Evolutionary conservation across 1,284 basidiomycete genomes (phyloP).

Genomic region (Mycena sp.): DNA sequence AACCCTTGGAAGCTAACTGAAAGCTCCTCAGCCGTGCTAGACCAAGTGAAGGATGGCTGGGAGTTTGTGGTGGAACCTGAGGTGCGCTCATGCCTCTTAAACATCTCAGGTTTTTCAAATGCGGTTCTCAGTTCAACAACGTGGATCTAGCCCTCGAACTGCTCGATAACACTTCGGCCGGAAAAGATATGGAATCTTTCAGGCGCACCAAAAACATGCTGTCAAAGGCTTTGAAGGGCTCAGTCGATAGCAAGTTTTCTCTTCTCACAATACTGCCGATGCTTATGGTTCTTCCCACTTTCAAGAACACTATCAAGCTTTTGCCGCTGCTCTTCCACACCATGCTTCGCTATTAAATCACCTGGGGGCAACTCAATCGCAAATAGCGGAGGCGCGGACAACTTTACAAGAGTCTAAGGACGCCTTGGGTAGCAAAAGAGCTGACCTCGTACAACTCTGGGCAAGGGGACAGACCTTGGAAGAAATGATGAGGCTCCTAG

Average conservation of each 20-base stretch:
- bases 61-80: conserved; percentile 87
- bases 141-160: conserved; percentile 91
- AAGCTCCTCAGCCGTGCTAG: conserved; percentile 71
- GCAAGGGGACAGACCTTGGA: conserved; percentile 84
- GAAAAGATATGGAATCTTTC: conserved; percentile 81
- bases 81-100: conserved; percentile 55
- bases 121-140: conserved; percentile 79
- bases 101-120: conserved; percentile 14
- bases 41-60: conserved; percentile 90
- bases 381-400: conserved; percentile 77
- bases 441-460: conserved; percentile 90
- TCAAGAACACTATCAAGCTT: conserved; percentile 89
- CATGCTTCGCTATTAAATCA: conserved; percentile 82
- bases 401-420: conserved; percentile 85
- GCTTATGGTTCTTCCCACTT: conserved; percentile 12
- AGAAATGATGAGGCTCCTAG: conserved; percentile 90
- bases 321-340: conserved; percentile 89
- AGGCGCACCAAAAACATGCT: conserved; percentile 78
- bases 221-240: conserved; percentile 81
- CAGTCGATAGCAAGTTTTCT: conserved; percentile 78
- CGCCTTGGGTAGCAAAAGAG: conserved; percentile 77
- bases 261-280: conserved; percentile 14
- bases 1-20: conserved; percentile 3
- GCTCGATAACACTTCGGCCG: conserved; percentile 75
- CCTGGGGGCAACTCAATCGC: conserved; percentile 74